These are phyloP conservation scores for Dalbergia oliveri DNA, from an alignment of 306 rosid genomes.

Conservation along the genomic window DNA sequence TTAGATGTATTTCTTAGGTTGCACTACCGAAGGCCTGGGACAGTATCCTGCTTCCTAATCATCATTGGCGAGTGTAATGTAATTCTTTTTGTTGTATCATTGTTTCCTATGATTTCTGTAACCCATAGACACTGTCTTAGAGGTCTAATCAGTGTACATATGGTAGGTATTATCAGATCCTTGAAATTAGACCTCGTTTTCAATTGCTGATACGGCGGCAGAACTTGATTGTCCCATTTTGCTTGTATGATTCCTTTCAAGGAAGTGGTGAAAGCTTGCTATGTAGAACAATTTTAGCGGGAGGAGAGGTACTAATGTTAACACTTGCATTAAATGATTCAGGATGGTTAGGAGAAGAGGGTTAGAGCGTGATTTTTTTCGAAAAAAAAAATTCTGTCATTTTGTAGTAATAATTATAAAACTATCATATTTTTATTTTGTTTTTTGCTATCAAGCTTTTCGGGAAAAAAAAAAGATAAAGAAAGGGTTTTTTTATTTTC, in stretches of 20 bases:
- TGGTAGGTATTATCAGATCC: constrained; percentile 29
- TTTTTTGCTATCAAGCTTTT: no score
- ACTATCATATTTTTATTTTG: background rate
- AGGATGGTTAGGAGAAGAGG: background rate
- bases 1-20: constrained; percentile 36
- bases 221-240: background rate
- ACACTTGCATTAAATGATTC: background rate
- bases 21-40: constrained; percentile 30
- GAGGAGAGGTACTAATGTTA: background rate
- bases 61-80: constrained; percentile 41
- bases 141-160: constrained; percentile 40
- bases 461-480: no score
- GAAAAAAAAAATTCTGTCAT: no score
- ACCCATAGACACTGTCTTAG: constrained; percentile 10
- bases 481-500: no score
- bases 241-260: background rate
- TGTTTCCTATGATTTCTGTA: constrained; percentile 42
- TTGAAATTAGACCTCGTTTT: constrained; percentile 27
- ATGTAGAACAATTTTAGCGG: constrained; percentile 3
- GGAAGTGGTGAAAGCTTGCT: background rate
- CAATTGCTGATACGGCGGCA: constrained; percentile 18
- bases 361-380: background rate
- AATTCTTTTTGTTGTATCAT: constrained; percentile 54
- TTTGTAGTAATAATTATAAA: background rate
- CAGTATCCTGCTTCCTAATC: constrained; percentile 27